Conservation (phyloP, 2,329 filamentous ascomycete genomes). For the Sporothrix pseudoabietina region DNA sequence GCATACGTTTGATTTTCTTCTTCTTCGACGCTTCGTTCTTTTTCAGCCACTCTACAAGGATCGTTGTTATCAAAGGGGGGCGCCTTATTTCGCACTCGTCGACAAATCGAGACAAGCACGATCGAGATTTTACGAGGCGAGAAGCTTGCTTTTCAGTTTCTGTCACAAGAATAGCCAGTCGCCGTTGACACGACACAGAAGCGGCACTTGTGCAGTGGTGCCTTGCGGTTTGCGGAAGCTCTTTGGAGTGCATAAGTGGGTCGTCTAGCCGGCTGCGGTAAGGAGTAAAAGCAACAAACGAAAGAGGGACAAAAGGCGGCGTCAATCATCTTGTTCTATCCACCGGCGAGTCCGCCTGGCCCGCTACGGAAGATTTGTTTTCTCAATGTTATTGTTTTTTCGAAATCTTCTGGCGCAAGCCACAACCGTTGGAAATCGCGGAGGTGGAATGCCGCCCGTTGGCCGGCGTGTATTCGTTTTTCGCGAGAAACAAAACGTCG, state of each 20-base stretch:
- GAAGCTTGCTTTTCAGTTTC: not conserved
- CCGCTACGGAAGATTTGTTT: not conserved
- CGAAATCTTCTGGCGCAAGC: not conserved
- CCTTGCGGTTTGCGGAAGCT: not conserved
- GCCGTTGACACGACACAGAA: not conserved
- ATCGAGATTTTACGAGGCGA: not conserved
- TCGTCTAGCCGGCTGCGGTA: not conserved
- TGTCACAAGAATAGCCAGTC: not conserved
- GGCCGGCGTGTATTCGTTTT: not conserved
- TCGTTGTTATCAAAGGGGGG: not conserved
- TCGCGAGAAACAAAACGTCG: not conserved
- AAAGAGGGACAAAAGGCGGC: not conserved
- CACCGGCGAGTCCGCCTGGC: not conserved
- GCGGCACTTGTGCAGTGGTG: not conserved
- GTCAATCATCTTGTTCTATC: not conserved
- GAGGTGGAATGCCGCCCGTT: not conserved
- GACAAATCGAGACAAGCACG: conserved; percentile 23
- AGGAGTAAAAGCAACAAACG: not conserved
- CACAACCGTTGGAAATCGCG: conserved; percentile 1
- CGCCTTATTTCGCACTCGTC: conserved; percentile 20
- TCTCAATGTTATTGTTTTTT: not conserved
- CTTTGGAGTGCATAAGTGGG: not conserved
- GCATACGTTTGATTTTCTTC: not conserved
- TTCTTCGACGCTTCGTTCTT: not conserved
- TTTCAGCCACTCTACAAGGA: not conserved